A percentile compares a stretch with the other conserved stretches of the same genome.
Conservation (phyloP, 495 filamentous ascomycete genomes). For the Aspergillus olivimuriae region DNA sequence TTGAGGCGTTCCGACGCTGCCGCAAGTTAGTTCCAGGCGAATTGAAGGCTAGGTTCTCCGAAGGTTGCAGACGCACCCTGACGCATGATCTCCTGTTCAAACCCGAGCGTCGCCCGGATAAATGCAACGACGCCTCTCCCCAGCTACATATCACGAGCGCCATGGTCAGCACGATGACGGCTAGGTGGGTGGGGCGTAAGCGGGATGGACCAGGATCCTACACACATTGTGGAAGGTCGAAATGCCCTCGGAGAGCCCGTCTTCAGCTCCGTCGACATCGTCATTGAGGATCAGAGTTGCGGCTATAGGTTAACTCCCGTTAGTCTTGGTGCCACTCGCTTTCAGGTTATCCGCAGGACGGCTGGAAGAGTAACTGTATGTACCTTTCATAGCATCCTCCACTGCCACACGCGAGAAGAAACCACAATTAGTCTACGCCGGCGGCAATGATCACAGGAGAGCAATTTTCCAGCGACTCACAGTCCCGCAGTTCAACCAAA, state of each 20-base stretch:
- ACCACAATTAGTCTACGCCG: slow-evolving; percentile 15
- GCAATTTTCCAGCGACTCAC: slow-evolving; percentile 46
- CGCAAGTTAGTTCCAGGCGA: slow-evolving; percentile 6
- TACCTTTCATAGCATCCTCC: slow-evolving; percentile 58
- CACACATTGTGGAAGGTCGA: slow-evolving; percentile 86
- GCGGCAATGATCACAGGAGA: background rate
- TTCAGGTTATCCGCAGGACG: background rate
- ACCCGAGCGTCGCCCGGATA: slow-evolving; percentile 79
- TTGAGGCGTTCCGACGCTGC: slow-evolving; percentile 63
- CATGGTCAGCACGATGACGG: background rate
- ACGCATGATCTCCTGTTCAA: slow-evolving; percentile 91
- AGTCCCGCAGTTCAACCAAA: slow-evolving; percentile 51
- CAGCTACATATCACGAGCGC: slow-evolving; percentile 41
- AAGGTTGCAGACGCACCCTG: slow-evolving; percentile 40
- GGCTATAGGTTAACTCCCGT: slow-evolving; percentile 24
- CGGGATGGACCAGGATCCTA: slow-evolving; percentile 4
- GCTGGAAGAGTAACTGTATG: slow-evolving; percentile 3
- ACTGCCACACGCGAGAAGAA: slow-evolving; percentile 37
- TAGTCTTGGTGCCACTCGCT: slow-evolving; percentile 7
- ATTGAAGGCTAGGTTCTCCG: too few species aligned
- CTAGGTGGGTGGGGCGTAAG: background rate
- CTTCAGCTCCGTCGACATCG: slow-evolving; percentile 83
- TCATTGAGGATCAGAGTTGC: slow-evolving; percentile 79
- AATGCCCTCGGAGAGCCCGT: slow-evolving; percentile 57
- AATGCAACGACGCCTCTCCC: slow-evolving; percentile 78